Evolutionary conservation across 1,139 yeast species (phyloP).

Genomic region (Pichia sp.): DNA sequence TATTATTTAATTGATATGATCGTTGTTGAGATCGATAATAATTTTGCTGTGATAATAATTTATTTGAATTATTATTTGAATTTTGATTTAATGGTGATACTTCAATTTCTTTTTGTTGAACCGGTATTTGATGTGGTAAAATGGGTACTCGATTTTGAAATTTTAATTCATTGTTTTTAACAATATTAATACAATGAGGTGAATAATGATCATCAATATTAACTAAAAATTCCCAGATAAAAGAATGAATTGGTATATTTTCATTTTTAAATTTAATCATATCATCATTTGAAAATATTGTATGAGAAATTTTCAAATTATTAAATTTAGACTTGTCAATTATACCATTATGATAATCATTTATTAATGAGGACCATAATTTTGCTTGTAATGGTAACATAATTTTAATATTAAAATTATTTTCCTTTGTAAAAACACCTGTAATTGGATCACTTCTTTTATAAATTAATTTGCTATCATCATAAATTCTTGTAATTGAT

Average conservation of each 20-base stretch:
- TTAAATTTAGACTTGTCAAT: conserved; percentile 20
- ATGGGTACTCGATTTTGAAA: not conserved
- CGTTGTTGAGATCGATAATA: no score
- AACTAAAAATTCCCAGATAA: conserved; percentile 27
- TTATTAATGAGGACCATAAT: conserved; percentile 29
- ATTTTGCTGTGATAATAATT: no score
- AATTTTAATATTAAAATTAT: conserved; percentile 18
- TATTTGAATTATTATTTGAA: no score
- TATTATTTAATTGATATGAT: no score
- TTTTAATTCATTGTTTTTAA: not conserved
- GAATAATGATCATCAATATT: conserved; percentile 14
- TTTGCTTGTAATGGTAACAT: conserved; percentile 29
- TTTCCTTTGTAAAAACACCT: conserved; percentile 21
- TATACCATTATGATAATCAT: conserved; percentile 29
- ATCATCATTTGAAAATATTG: conserved; percentile 27
- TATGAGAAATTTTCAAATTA: conserved; percentile 25
- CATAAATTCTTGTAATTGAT: conserved; percentile 24
- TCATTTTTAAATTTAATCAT: conserved; percentile 13
- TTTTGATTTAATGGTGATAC: not conserved
- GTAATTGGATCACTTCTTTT: conserved; percentile 28
- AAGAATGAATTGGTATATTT: conserved; percentile 22
- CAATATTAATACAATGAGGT: conserved; percentile 23
- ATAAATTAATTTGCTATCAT: conserved; percentile 19
- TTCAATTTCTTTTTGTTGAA: conserved; percentile 1
- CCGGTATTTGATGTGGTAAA: not conserved